phyloP scores from a whole-genome alignment of 805 yeast genomes.

The Debaryomyces maramus region DNA sequence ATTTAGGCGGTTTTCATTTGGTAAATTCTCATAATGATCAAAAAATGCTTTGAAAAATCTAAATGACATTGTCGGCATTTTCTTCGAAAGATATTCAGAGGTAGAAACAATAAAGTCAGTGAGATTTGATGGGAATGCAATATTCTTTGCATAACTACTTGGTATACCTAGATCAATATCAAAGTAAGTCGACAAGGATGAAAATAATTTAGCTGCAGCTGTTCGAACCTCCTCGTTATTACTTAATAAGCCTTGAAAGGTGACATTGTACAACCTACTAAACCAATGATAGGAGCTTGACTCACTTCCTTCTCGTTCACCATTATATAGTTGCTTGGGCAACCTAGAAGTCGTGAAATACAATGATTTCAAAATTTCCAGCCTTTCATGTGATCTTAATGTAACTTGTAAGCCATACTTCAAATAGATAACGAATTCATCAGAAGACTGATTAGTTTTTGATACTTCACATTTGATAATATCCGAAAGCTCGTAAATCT shows the following conservation, averaged over 20 bases:
- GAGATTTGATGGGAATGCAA: conserved; percentile 68
- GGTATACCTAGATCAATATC: conserved; percentile 59
- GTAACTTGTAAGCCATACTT: conserved; percentile 26
- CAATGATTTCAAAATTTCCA: conserved; percentile 68
- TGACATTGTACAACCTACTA: conserved; percentile 63
- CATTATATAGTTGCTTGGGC: conserved; percentile 32
- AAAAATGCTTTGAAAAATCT: conserved; percentile 57
- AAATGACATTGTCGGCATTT: conserved; percentile 59
- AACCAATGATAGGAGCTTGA: conserved; percentile 35
- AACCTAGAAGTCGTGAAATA: conserved; percentile 64
- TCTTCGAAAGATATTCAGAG: conserved; percentile 55
- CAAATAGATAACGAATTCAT: conserved; percentile 38
- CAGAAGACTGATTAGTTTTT: conserved; percentile 25
- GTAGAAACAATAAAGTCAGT: conserved; percentile 59
- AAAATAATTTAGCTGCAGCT: conserved; percentile 62
- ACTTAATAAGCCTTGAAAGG: conserved; percentile 67
- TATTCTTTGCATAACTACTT: conserved; percentile 54
- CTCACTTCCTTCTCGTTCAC: conserved; percentile 18
- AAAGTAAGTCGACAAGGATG: conserved; percentile 61
- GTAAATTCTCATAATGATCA: conserved; percentile 41
- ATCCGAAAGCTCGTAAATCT: conserved; percentile 32
- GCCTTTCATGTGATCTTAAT: conserved; percentile 35
- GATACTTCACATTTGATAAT: conserved; percentile 37
- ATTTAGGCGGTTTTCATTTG: conserved; percentile 34
- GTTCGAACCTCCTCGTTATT: conserved; percentile 57